Base-by-base conservation (phyloP, 805 yeast species). In the Cyberlindnera maritima region DNA sequence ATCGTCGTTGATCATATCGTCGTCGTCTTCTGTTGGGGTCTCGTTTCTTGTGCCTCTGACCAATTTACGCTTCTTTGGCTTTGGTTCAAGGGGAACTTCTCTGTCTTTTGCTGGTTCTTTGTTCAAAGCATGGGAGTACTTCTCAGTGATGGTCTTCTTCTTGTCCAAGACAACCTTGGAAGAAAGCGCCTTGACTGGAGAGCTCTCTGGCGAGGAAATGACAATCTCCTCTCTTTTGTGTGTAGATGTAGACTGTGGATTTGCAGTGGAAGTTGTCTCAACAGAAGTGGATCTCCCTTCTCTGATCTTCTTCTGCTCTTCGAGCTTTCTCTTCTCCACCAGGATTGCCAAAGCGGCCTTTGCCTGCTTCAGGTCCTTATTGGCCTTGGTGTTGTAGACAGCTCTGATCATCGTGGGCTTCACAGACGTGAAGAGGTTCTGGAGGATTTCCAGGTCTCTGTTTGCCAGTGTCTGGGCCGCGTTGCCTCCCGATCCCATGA, bases 161-260 rank as follows among this genome's bases (percentile, higher is more conserved):
- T 65, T 68, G 43, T 64, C 64, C 35, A 70, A 53, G 3, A 66
- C 56, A 19, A 70, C 69, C 46, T 70, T 70, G 1, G 73, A 68
- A 1, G 71, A 66, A 9, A 39, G 29, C 13, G 21, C 31, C 40
- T 56, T 61, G 31, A 53, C 53, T 3, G 66, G 62, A 4, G 61
- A 60, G 1, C 46, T 39, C 1, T 57, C 59, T 18, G 65, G 63
- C 14, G 65, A 60, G 12, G 64, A 59, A 26, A 25, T 52, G 32
- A 61, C 57, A 11, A 59, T 39, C 15, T 41, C 41, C 15, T 43
- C 46, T 28, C 39, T 36, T 35, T 40, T 49, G 8, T 6, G 8
- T 6, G 25, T 21, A 9, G 25, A 21, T 21, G 25, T 21, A 21
- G 25, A 21, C 8, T 21, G 25, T 12, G 17, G 15, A n/a, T 36